Evolutionary conservation across 768 basidiomycete genomes (phyloP).

Genomic region (Dictyophora rubrovolvata): DNA sequence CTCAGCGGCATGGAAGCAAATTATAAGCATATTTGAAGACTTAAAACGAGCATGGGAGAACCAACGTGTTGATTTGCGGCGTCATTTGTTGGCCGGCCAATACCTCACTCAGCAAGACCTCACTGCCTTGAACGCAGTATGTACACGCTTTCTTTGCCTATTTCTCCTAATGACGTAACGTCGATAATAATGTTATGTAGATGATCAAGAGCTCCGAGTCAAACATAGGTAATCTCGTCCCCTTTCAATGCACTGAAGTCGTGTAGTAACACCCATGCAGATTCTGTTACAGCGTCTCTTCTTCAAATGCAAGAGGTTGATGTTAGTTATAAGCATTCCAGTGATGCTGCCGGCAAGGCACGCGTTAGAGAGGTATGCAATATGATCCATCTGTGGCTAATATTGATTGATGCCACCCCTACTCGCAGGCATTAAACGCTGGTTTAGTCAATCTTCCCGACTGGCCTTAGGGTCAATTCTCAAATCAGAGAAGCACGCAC

Average conservation of each 20-base stretch:
- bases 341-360: slow-evolving; percentile 58
- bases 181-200: slow-evolving; percentile 9
- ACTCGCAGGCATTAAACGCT: slow-evolving; percentile 50
- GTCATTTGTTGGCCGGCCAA: slow-evolving; percentile 8
- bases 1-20: slow-evolving; percentile 59
- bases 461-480: slow-evolving; percentile 39
- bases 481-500: not conserved
- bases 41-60: slow-evolving; percentile 62
- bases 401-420: not conserved
- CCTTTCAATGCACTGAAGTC: slow-evolving; percentile 19
- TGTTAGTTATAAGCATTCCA: slow-evolving; percentile 62
- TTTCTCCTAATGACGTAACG: not conserved
- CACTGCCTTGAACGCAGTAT: slow-evolving; percentile 48
- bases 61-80: slow-evolving; percentile 28
- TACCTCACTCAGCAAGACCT: slow-evolving; percentile 29
- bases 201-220: slow-evolving; percentile 20
- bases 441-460: slow-evolving; percentile 63
- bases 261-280: slow-evolving; percentile 31
- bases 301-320: slow-evolving; percentile 74
- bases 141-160: slow-evolving; percentile 14
- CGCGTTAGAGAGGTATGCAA: slow-evolving; percentile 50
- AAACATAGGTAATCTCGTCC: slow-evolving; percentile 19
- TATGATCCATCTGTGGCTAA: not conserved
- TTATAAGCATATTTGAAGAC: slow-evolving; percentile 48
- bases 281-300: slow-evolving; percentile 55